These are phyloP conservation scores for Desmodesmus armatus DNA, from an alignment of 139 green algal genomes.

Conservation along the genomic window DNA sequence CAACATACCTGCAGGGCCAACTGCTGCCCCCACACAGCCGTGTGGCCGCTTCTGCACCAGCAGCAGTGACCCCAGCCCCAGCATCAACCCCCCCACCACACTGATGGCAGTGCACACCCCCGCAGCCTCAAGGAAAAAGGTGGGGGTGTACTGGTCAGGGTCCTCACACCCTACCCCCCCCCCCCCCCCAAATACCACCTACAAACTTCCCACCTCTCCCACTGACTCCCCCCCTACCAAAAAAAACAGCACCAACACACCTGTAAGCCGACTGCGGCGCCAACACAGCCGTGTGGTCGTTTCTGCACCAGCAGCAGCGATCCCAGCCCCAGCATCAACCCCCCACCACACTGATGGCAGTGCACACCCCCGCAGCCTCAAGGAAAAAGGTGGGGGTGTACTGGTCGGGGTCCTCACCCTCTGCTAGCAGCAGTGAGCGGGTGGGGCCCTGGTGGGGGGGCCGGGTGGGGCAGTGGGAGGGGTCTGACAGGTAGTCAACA, in stretches of 20 bases:
- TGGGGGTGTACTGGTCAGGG: no score
- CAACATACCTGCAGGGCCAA: conserved; percentile 26
- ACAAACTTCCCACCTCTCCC: no score
- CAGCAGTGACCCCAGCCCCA: conserved; percentile 5
- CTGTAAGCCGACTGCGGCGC: conserved; percentile 16
- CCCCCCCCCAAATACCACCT: no score
- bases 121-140: conserved; percentile 22
- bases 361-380: conserved; percentile 11
- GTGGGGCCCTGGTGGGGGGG: neutral
- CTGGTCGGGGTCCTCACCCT: conserved; percentile 5
- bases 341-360: neutral
- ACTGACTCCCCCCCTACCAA: no score
- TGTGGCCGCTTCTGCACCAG: conserved; percentile 7
- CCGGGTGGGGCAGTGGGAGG: conserved; percentile 53
- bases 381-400: conserved; percentile 29
- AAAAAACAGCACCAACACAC: no score
- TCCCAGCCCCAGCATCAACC: conserved; percentile 11
- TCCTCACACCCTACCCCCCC: no score
- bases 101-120: neutral
- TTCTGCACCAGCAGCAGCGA: conserved; percentile 13
- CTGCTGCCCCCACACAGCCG: neutral
- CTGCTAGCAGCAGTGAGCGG: conserved; percentile 18
- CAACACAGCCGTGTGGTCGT: neutral
- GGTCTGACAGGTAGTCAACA: conserved; percentile 49
- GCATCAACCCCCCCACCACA: neutral